phyloP scores from a whole-genome alignment of 1,139 yeast genomes.

The Nadsonia starkeyi-henricii region DNA sequence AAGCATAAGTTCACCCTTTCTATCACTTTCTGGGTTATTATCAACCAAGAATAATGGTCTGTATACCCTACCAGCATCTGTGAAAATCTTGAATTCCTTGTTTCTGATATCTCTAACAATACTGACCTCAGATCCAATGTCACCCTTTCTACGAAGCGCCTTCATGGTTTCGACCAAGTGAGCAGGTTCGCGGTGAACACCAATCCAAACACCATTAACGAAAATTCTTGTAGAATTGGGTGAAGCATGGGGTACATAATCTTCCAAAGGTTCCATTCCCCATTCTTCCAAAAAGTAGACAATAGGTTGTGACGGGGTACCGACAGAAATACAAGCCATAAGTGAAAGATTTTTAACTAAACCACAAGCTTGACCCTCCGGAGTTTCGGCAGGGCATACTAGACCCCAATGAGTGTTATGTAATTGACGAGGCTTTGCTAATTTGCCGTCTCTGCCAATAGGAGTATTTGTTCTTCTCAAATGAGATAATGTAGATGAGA shows the following conservation, averaged over 20 bases:
- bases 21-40: constrained; percentile 55
- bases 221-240: constrained; percentile 90
- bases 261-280: constrained; percentile 98
- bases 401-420: constrained; percentile 99
- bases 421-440: constrained; percentile 95
- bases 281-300: constrained; percentile 90
- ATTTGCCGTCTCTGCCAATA: constrained; percentile 96
- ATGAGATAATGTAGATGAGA: constrained; percentile 93
- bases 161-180: constrained; percentile 82
- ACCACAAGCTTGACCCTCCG: constrained; percentile 99
- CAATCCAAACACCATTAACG: constrained; percentile 98
- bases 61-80: constrained; percentile 97
- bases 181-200: constrained; percentile 94
- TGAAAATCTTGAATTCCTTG: constrained; percentile 85
- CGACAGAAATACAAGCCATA: constrained; percentile 96
- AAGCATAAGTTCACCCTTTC: constrained; percentile 67
- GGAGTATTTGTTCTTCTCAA: constrained; percentile 98
- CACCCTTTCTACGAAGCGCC: constrained; percentile 87
- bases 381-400: constrained; percentile 99
- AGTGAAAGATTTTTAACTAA: constrained; percentile 87
- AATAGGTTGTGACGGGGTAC: constrained; percentile 93
- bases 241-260: constrained; percentile 83
- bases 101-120: constrained; percentile 95
- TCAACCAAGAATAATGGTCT: constrained; percentile 90
- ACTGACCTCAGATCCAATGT: constrained; percentile 90